Percentiles rank a stretch among this genome's conserved stretches.
phyloP scores from a whole-genome alignment of 495 filamentous ascomycete genomes.

The Rusavskia elegans region DNA sequence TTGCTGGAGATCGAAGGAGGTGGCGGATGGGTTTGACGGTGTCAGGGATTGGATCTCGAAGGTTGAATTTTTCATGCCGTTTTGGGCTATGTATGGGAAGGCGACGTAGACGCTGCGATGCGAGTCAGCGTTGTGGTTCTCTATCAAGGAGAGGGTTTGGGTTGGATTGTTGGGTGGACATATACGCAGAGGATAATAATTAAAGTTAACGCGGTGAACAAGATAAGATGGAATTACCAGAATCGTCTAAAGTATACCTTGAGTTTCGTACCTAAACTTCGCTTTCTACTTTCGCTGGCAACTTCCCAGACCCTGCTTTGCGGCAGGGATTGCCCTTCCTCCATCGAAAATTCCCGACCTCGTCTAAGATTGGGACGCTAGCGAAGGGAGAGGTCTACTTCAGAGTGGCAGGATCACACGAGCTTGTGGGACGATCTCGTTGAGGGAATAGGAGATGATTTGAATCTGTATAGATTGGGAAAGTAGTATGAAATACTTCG shows the following conservation, averaged over 20 bases:
- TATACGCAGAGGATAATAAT: slow-evolving; percentile 52
- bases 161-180: slow-evolving; percentile 19
- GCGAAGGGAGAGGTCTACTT: background rate
- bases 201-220: slow-evolving; percentile 38
- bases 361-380: background rate
- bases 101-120: slow-evolving; percentile 50
- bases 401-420: background rate
- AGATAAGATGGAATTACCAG: slow-evolving; percentile 59
- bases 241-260: slow-evolving; percentile 37
- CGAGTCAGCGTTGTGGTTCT: background rate
- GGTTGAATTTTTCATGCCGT: slow-evolving; percentile 46
- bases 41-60: slow-evolving; percentile 41
- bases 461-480: no score
- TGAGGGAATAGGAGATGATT: no score
- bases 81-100: slow-evolving; percentile 57
- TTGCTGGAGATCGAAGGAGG: slow-evolving; percentile 40
- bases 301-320: slow-evolving; percentile 1
- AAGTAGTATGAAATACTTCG: no score
- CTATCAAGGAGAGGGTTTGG: background rate
- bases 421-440: no score
- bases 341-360: background rate
- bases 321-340: background rate
- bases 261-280: slow-evolving; percentile 21
- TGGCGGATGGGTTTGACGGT: slow-evolving; percentile 40
- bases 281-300: slow-evolving; percentile 10